phyloP scores from a whole-genome alignment of 306 rosid genomes.

The Senna siamea region DNA sequence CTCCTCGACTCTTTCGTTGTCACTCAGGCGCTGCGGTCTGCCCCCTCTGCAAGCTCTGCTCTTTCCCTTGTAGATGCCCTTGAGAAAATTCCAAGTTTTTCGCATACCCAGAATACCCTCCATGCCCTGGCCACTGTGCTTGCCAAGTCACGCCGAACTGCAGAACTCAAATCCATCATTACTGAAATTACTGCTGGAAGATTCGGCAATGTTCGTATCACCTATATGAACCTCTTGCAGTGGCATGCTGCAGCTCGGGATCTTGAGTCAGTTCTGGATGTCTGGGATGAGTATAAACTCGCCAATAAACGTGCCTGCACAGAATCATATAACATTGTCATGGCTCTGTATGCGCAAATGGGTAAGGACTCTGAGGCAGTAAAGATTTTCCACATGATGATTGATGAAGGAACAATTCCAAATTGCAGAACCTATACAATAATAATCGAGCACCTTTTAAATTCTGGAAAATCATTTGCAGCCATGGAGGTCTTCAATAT shows the following conservation, averaged over 20 bases:
- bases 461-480: conserved; percentile 44
- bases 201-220: conserved; percentile 50
- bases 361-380: conserved; percentile 64
- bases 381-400: conserved; percentile 52
- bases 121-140: conserved; percentile 76
- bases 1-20: conserved; percentile 68
- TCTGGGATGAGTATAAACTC: conserved; percentile 61
- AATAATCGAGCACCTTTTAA: conserved; percentile 80
- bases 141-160: conserved; percentile 55
- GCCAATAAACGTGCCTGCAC: conserved; percentile 49
- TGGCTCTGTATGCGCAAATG: conserved; percentile 62
- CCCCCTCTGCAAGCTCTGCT: conserved; percentile 77
- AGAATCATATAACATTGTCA: conserved; percentile 70
- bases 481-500: conserved; percentile 65
- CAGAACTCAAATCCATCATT: conserved; percentile 60
- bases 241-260: conserved; percentile 70
- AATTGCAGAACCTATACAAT: conserved; percentile 70
- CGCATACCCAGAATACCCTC: conserved; percentile 67
- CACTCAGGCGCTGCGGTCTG: conserved; percentile 73
- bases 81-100: conserved; percentile 45
- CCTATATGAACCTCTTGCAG: conserved; percentile 69
- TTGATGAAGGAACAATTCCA: conserved; percentile 69
- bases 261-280: conserved; percentile 58
- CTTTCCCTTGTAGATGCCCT: conserved; percentile 52
- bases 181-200: conserved; percentile 49